phyloP scores from a whole-genome alignment of 805 yeast genomes.

The Priceomyces melissophilus region DNA sequence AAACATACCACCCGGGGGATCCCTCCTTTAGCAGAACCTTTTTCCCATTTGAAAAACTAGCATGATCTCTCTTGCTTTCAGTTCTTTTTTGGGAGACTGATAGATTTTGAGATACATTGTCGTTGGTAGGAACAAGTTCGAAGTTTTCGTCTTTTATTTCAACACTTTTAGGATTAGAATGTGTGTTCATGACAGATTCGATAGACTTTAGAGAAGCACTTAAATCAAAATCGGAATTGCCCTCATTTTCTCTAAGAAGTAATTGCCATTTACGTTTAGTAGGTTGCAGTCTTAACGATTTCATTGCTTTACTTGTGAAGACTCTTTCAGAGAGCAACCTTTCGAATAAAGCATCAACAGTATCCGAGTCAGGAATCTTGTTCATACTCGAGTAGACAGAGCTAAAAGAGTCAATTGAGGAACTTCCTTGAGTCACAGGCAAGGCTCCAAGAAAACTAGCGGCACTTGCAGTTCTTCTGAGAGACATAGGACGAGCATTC shows the following conservation, averaged over 20 bases:
- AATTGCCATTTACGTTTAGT: constrained; percentile 43
- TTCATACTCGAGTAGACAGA: constrained; percentile 28
- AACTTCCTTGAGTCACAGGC: no score
- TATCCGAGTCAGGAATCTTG: constrained; percentile 31
- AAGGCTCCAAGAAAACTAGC: neutral
- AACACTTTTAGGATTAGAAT: no score
- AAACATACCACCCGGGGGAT: constrained; percentile 40
- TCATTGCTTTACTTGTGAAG: constrained; percentile 33
- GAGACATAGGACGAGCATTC: no score
- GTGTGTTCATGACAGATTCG: no score
- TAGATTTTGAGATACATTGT: no score
- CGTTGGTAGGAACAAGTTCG: no score
- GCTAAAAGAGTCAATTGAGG: constrained; percentile 31
- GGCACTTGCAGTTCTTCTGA: neutral
- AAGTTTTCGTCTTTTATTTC: no score
- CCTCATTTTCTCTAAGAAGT: constrained; percentile 37
- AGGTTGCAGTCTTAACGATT: constrained; percentile 28
- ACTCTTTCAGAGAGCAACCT: constrained; percentile 34
- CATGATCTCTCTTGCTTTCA: no score
- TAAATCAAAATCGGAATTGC: constrained; percentile 35
- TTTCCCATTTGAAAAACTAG: constrained; percentile 3
- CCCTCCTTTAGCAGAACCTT: constrained; percentile 33
- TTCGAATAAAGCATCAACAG: constrained; percentile 40
- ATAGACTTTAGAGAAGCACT: constrained; percentile 12
- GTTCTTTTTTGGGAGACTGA: no score